Conservation (phyloP, 2,329 filamentous ascomycete genomes). For the Hortaea werneckii region DNA sequence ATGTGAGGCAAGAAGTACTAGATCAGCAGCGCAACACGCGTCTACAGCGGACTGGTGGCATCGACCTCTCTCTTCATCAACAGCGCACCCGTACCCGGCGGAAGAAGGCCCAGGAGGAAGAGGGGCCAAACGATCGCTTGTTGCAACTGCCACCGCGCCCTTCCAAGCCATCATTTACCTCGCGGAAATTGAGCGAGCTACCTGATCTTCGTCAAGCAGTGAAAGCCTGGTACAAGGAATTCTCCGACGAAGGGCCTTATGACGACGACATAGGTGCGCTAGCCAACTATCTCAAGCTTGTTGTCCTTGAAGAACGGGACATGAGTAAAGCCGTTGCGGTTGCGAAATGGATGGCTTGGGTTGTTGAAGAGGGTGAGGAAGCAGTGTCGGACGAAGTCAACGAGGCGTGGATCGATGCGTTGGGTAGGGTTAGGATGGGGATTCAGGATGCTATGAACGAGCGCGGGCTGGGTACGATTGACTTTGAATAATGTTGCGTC, state of each 20-base stretch:
- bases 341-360: constrained; percentile 51
- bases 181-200: constrained; percentile 42
- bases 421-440: constrained; percentile 31
- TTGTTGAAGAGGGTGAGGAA: constrained; percentile 22
- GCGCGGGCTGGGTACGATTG: constrained; percentile 37
- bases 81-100: constrained; percentile 11
- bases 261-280: constrained; percentile 66
- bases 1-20: constrained; percentile 68
- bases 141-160: constrained; percentile 27
- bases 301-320: constrained; percentile 67
- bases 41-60: constrained; percentile 42
- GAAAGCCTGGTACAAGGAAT: constrained; percentile 64
- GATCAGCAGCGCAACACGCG: constrained; percentile 57
- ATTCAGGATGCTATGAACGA: constrained; percentile 34
- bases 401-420: constrained; percentile 26
- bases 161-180: constrained; percentile 52
- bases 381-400: constrained; percentile 16
- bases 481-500: constrained; percentile 23
- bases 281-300: constrained; percentile 58
- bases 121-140: constrained; percentile 26
- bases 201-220: constrained; percentile 65
- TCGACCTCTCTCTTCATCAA: constrained; percentile 24
- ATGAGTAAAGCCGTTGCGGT: constrained; percentile 63
- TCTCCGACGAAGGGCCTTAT: constrained; percentile 65
- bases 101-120: constrained; percentile 12